A percentile compares a stretch with the other conserved stretches of the same genome.
Evolutionary conservation across 2,329 filamentous ascomycete genomes (phyloP).

Genomic region (Allantophomopsis lycopodina): DNA sequence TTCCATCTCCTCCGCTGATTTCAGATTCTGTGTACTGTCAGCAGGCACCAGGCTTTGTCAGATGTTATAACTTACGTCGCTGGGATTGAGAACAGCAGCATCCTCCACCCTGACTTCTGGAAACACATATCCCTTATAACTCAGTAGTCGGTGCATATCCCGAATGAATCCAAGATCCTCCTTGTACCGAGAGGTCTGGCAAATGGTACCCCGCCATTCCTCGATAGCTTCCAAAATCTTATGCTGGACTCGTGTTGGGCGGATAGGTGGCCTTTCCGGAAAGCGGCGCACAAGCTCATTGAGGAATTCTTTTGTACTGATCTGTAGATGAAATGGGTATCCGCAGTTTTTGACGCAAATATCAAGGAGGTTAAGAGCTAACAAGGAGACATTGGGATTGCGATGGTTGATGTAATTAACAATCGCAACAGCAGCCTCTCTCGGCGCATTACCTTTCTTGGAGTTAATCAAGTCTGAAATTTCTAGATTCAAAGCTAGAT

Average conservation of each 20-base stretch:
- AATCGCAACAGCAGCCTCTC: slow-evolving; percentile 86
- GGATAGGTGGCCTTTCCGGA: slow-evolving; percentile 80
- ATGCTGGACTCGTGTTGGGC: slow-evolving; percentile 74
- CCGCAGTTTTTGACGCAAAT: slow-evolving; percentile 99
- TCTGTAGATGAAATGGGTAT: slow-evolving; percentile 96
- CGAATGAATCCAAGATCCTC: slow-evolving; percentile 92
- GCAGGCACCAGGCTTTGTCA: slow-evolving; percentile 3
- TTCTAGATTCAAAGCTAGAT: slow-evolving; percentile 90
- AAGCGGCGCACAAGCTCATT: slow-evolving; percentile 96
- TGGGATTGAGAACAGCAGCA: slow-evolving; percentile 91
- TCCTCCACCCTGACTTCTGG: slow-evolving; percentile 87
- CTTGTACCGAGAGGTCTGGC: slow-evolving; percentile 94
- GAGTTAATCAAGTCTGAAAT: slow-evolving; percentile 93
- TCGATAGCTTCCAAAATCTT: slow-evolving; percentile 94
- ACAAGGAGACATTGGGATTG: slow-evolving; percentile 85
- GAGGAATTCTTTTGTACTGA: slow-evolving; percentile 96
- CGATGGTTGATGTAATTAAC: slow-evolving; percentile 93
- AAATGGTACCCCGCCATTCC: slow-evolving; percentile 97
- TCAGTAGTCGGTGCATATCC: slow-evolving; percentile 92
- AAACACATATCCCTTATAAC: slow-evolving; percentile 95
- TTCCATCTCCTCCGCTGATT: slow-evolving; percentile 97
- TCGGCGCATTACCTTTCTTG: slow-evolving; percentile 91
- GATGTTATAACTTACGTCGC: slow-evolving; percentile 57
- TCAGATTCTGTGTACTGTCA: slow-evolving; percentile 56
- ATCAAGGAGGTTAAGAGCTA: slow-evolving; percentile 85